A percentile compares a stretch with the other conserved stretches of the same genome.
These are phyloP conservation scores for Maudiozyma barnettii DNA, from an alignment of 805 yeast species.

Conservation along the genomic window DNA sequence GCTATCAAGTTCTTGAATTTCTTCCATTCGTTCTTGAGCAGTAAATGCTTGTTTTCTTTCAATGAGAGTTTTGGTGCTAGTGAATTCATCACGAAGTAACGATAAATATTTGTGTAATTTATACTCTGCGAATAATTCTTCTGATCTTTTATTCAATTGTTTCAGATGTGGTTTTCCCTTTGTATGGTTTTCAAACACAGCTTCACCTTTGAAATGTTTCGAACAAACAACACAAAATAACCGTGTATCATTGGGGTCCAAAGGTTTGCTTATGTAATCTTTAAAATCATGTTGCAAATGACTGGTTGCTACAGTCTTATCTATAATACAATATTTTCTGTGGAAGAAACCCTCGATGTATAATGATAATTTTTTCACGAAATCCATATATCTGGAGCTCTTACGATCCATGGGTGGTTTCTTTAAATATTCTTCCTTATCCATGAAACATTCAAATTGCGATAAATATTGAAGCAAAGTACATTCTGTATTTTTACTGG, in stretches of 20 bases:
- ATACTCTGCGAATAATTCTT: constrained; percentile 31
- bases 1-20: constrained; percentile 35
- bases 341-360: constrained; percentile 44
- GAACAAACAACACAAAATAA: constrained; percentile 57
- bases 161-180: constrained; percentile 67
- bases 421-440: constrained; percentile 10
- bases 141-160: constrained; percentile 27
- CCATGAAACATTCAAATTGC: constrained; percentile 33
- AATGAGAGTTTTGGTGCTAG: constrained; percentile 47
- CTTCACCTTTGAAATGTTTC: constrained; percentile 48
- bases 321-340: constrained; percentile 41
- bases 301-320: constrained; percentile 25
- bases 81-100: constrained; percentile 34
- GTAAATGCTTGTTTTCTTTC: constrained; percentile 64
- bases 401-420: constrained; percentile 24
- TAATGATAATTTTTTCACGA: constrained; percentile 35
- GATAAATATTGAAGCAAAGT: constrained; percentile 45
- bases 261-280: constrained; percentile 16
- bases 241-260: constrained; percentile 15
- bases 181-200: constrained; percentile 64
- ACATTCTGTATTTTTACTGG: constrained; percentile 29
- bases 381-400: constrained; percentile 33
- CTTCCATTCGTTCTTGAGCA: constrained; percentile 54
- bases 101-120: constrained; percentile 31
- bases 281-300: constrained; percentile 4